phyloP scores from a whole-genome alignment of 805 yeast genomes.

The Clavispora carvajalis region DNA sequence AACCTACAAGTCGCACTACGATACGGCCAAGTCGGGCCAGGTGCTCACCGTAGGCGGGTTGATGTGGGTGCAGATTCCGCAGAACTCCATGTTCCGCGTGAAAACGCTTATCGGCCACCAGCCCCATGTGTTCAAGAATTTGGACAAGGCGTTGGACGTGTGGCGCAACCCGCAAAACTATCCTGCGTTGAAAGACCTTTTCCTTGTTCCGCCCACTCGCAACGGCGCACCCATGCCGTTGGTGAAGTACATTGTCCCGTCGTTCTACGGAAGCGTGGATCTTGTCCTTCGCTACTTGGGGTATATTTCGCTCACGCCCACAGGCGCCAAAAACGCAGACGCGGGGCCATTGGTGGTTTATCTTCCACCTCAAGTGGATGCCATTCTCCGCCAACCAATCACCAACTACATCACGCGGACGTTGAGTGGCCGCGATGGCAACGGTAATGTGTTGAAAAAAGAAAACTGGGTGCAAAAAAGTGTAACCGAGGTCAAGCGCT shows the following conservation, averaged over 20 bases:
- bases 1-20: constrained; percentile 24
- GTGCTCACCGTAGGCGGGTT: constrained; percentile 57
- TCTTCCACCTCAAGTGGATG: constrained; percentile 55
- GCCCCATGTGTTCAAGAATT: constrained; percentile 26
- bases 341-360: constrained; percentile 28
- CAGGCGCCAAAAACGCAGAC: constrained; percentile 35
- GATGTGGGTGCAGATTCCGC: constrained; percentile 53
- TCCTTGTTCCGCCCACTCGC: constrained; percentile 10
- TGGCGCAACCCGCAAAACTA: constrained; percentile 23
- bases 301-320: constrained; percentile 53
- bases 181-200: constrained; percentile 15
- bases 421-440: constrained; percentile 25
- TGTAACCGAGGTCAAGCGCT: constrained; percentile 18
- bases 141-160: constrained; percentile 25
- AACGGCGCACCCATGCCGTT: constrained; percentile 2
- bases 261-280: constrained; percentile 65
- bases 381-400: constrained; percentile 51
- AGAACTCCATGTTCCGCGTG: constrained; percentile 42
- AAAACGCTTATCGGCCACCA: constrained; percentile 41
- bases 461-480: constrained; percentile 17
- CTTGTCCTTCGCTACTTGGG: constrained; percentile 64
- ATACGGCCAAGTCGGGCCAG: constrained; percentile 39
- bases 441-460: constrained; percentile 18
- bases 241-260: constrained; percentile 50
- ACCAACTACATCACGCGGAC: constrained; percentile 34